Percentiles rank a stretch among this genome's conserved stretches.
phyloP scores from a whole-genome alignment of 768 basidiomycete genomes.

The Tulasnella sp. region DNA sequence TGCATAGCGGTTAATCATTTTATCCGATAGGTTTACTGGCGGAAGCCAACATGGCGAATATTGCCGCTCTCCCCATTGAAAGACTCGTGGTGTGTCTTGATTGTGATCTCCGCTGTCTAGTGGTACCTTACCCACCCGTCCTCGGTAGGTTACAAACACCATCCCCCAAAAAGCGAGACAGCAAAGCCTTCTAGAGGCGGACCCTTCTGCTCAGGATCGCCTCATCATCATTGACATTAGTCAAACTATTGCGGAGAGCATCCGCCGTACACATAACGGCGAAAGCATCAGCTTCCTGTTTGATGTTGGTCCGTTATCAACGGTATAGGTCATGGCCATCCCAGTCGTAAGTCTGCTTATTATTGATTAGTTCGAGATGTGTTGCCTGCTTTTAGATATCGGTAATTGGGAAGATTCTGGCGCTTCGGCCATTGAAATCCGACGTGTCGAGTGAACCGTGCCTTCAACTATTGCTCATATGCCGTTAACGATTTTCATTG shows the following conservation, averaged over 20 bases:
- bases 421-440: conserved; percentile 4
- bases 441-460: not conserved
- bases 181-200: conserved; percentile 6
- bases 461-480: not conserved
- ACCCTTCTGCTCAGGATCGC: conserved; percentile 58
- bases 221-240: conserved; percentile 89
- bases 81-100: conserved; percentile 73
- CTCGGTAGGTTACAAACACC: conserved; percentile 84
- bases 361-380: not conserved
- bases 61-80: conserved; percentile 75
- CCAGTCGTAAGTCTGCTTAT: not conserved
- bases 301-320: conserved; percentile 53
- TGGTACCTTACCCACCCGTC: not conserved
- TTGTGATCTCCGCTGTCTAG: not conserved
- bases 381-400: not conserved
- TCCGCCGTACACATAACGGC: conserved; percentile 91
- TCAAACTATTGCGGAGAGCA: conserved; percentile 92
- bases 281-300: conserved; percentile 90
- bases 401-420: not conserved
- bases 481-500: conserved; percentile 23
- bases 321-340: not conserved
- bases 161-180: conserved; percentile 66
- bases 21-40: conserved; percentile 68
- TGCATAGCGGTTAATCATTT: conserved; percentile 32
- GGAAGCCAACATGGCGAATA: conserved; percentile 66